Evolutionary conservation across 495 filamentous ascomycete species (phyloP).

Genomic region (Cairneyella variabilis): DNA sequence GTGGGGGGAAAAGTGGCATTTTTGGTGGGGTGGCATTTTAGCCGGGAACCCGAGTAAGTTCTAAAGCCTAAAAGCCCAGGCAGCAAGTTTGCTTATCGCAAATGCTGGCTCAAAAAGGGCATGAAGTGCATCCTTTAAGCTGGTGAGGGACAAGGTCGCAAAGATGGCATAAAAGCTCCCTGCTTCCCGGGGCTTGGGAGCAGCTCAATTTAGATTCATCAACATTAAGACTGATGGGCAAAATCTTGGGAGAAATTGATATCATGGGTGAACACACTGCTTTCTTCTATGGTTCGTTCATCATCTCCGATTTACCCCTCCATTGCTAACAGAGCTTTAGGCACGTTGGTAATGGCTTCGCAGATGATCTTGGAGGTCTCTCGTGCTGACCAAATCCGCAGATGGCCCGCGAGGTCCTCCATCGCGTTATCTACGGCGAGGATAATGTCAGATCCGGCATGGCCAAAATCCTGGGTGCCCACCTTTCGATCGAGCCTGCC

Average conservation of each 20-base stretch:
- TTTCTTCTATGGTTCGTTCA: slow-evolving; percentile 54
- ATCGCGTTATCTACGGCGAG: slow-evolving; percentile 60
- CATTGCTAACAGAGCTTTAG: slow-evolving; percentile 13
- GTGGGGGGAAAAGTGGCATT: no score
- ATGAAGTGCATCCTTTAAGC: not conserved
- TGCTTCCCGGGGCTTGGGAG: slow-evolving; percentile 9
- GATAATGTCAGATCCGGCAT: slow-evolving; percentile 26
- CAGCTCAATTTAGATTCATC: not conserved
- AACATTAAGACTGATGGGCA: not conserved
- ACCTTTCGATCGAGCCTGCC: slow-evolving; percentile 63
- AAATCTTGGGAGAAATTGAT: not conserved
- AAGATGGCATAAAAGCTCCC: not conserved
- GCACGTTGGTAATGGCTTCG: slow-evolving; percentile 28
- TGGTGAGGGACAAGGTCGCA: not conserved
- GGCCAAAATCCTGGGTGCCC: slow-evolving; percentile 39
- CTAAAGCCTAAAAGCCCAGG: not conserved
- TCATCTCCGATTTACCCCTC: not conserved
- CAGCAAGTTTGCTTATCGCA: not conserved
- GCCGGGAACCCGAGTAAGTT: not conserved
- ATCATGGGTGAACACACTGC: slow-evolving; percentile 38
- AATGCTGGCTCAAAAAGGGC: not conserved
- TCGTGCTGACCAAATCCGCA: slow-evolving; percentile 23
- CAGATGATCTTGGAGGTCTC: not conserved
- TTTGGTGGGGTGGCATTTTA: no score
- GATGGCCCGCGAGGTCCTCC: slow-evolving; percentile 64